Evolutionary conservation across 305 asterid genomes (phyloP), one percentile per base, ranked within the genome.

Genomic region (Plantago coronopus): DNA sequence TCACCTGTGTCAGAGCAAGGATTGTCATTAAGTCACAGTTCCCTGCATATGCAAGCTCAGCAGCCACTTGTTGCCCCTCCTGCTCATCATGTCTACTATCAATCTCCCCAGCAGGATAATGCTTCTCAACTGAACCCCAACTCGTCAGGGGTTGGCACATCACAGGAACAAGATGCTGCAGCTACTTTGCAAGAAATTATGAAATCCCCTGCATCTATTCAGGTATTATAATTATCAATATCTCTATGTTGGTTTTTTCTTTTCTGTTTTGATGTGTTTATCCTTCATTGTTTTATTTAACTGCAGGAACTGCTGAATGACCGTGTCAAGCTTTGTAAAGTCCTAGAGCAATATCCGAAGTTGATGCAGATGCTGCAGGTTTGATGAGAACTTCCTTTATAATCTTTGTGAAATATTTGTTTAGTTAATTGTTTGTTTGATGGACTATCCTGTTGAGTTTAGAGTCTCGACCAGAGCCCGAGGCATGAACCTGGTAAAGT

Each of bases 301-400:
- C 60, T 83, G 88, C 86, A 91, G 98, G 72, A 95, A 58, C 87
- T 93, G 66, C 80, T 93, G 74, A 78, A 89, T 72, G 99, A 93
- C 80, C 91, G 97, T 46, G 95, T 82, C 37, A 89, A 85, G 68
- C 97, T 93, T 17, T 85, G 96, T 77, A 90, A 80, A 79, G 87
- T 93, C 73, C 83, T 93, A 45, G 97, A 89, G 75, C 93, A 89
- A 71, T 89, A 87, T 68, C 99, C 99, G 16, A 93, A 89, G 78
- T 70, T 93, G 77, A 87, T 93, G 97, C 94, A 93, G 86, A 81
- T 93, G 97, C 87, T 93, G 64, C 95, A 91, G 98, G 98, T 91
- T 60, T 57, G 83, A 74, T 47, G 11, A 57, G 47, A 25, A 15
- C 55, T 57, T 19, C 3, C 15, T 38, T 58, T 40, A 19, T 17